Evolutionary conservation across 108 stramenopile species (phyloP).

Genomic region (Heterococcus sp.): DNA sequence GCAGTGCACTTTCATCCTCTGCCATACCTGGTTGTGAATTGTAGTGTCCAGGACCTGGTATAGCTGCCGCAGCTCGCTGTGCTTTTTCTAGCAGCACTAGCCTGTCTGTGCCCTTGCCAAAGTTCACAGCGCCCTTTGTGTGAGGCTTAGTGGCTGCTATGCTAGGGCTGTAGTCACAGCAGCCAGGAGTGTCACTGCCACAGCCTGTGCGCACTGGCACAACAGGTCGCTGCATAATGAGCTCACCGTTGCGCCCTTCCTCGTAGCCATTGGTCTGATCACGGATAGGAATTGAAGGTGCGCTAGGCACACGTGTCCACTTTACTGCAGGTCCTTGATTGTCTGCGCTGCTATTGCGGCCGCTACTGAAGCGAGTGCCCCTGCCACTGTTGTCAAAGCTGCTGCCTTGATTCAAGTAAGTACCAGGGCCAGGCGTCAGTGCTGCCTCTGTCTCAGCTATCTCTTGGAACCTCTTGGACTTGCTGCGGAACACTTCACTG

Average conservation of each 20-base stretch:
- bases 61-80: constrained; percentile 2
- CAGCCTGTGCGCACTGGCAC: constrained; percentile 27
- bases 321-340: neutral
- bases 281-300: constrained; percentile 32
- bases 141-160: neutral
- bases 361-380: neutral
- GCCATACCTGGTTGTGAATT: constrained; percentile 13
- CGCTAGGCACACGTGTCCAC: constrained; percentile 36
- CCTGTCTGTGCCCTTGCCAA: constrained; percentile 26
- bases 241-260: constrained; percentile 38
- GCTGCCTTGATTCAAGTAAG: constrained; percentile 20
- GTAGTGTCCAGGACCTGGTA: constrained; percentile 39
- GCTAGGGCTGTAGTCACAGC: constrained; percentile 29
- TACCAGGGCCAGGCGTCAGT: constrained; percentile 23
- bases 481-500: constrained; percentile 32
- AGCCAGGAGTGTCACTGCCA: constrained; percentile 27
- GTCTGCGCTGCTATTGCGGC: neutral
- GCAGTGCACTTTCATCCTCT: constrained; percentile 7
- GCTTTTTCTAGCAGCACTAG: constrained; percentile 25
- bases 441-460: neutral
- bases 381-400: neutral
- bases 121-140: neutral
- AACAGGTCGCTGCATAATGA: constrained; percentile 30
- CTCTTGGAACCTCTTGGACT: constrained; percentile 7
- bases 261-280: constrained; percentile 44